Evolutionary conservation across 202 grass and related monocot species (phyloP).

Genomic region (Brachypodium distachyon): DNA sequence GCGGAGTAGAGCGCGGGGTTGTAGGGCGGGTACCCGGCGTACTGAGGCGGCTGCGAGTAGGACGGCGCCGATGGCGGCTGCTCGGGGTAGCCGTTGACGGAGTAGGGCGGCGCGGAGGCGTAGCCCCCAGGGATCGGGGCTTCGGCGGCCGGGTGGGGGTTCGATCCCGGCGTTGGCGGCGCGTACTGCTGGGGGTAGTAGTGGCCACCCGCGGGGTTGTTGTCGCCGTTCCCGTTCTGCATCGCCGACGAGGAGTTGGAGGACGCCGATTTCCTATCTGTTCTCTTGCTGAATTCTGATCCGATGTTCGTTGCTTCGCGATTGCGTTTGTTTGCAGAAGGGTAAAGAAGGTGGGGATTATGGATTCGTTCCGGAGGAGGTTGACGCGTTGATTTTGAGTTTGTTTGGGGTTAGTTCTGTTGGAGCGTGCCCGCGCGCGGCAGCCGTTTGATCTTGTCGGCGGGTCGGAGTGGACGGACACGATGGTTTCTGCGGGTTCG

Average conservation of each 20-base stretch:
- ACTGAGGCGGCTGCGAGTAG: constrained; percentile 49
- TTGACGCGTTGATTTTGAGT: constrained; percentile 4
- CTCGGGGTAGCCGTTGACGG: constrained; percentile 32
- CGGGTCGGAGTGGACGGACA: neutral
- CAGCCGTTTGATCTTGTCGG: constrained; percentile 8
- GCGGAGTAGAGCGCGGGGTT: constrained; percentile 42
- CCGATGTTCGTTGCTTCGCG: constrained; percentile 26
- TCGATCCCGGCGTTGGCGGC: constrained; percentile 28
- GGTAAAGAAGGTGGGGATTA: constrained; percentile 7
- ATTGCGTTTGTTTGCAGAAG: constrained; percentile 31
- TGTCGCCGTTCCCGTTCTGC: constrained; percentile 62
- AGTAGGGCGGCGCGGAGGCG: constrained; percentile 72
- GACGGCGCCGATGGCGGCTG: constrained; percentile 45
- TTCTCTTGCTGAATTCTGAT: neutral
- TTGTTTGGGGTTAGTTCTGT: too few species aligned
- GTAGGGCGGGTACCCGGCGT: constrained; percentile 44
- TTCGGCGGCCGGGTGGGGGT: constrained; percentile 28
- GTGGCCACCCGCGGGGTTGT: constrained; percentile 31
- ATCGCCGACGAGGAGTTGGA: constrained; percentile 26
- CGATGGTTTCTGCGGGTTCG: neutral
- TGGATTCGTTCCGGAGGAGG: constrained; percentile 17
- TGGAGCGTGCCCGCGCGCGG: too few species aligned
- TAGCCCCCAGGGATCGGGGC: constrained; percentile 27
- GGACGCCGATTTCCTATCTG: neutral
- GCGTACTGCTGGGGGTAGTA: constrained; percentile 61